Evolutionary conservation across 2,329 filamentous ascomycete species (phyloP), one percentile per base, ranked within the genome.

Genomic region (Lanzia echinophila): DNA sequence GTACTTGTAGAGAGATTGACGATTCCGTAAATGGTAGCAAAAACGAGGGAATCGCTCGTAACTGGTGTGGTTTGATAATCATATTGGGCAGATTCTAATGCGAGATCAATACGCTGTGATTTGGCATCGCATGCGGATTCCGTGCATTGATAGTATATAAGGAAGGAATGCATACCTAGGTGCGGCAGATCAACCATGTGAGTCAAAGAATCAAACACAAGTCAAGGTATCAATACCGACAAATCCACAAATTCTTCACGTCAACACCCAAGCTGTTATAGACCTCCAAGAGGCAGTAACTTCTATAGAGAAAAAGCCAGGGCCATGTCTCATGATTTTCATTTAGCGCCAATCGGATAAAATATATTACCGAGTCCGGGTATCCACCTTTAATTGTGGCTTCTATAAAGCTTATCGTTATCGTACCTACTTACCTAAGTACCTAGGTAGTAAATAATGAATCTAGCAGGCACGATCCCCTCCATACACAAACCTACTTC

Each of bases 1-100:
- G 71, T 50, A 70, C 46, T 55, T 60, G 62, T 34, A 53, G 45
- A 33, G 50, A 42, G 47, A 47, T 49, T 15, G 58, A 70, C 45
- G 70, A 53, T 32, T 62, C 62, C 24, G 61, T 33, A 49, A 66
- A 68, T 6, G 65, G 64, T 5, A 67, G 56, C 38, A 68, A 59
- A 46, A 65, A 68, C 2, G 62, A 63, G 2, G 64, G 64, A 41
- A 67, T 63, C 2, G 65, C 50, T 47, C 67, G 63, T 28, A 65
- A 50, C 42, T 54, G 46, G 46, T 36, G 19, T 34, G 62, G 57
- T 57, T 62, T 65, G 38, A 65, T 36, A 38, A 67, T 63, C 64
- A 67, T 68, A 39, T 10, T 62, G 60, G 38, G 33, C 28, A 41
- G 33, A 39, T 17, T 54, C 55, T 60, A 32, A 33, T 24, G 36